phyloP scores from a whole-genome alignment of 768 basidiomycete genomes.

The Suillus plorans region DNA sequence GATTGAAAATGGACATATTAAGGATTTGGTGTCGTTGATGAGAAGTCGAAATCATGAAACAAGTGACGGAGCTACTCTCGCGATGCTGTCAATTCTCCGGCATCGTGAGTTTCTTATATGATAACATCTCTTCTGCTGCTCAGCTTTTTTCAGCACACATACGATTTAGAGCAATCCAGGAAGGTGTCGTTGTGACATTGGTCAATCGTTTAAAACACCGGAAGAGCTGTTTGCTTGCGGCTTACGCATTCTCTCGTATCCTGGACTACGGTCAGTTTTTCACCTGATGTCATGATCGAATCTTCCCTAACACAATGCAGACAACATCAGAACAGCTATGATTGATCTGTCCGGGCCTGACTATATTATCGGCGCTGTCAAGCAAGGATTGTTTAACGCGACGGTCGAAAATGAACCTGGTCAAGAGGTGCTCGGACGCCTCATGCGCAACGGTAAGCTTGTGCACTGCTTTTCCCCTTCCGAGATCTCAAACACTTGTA shows the following conservation, averaged over 20 bases:
- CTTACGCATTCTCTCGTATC: slow-evolving; percentile 4
- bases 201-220: slow-evolving; percentile 2
- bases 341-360: neutral
- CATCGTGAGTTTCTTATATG: neutral
- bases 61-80: slow-evolving; percentile 2
- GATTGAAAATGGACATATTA: neutral
- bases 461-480: neutral
- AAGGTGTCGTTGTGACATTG: slow-evolving; percentile 1
- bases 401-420: slow-evolving; percentile 9
- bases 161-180: neutral
- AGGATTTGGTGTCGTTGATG: neutral
- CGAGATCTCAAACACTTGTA: neutral
- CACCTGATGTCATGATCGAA: neutral
- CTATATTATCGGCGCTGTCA: slow-evolving; percentile 1
- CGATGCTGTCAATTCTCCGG: neutral
- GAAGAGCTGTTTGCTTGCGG: slow-evolving; percentile 3
- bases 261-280: neutral
- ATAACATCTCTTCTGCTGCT: neutral
- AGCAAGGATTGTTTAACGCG: neutral
- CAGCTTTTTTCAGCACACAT: neutral
- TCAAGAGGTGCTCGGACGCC: neutral
- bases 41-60: neutral
- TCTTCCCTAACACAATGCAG: neutral
- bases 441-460: slow-evolving; percentile 5
- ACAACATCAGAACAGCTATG: neutral